Conservation (phyloP, 78 protist species). For the Dictyostelium firmibasis region DNA sequence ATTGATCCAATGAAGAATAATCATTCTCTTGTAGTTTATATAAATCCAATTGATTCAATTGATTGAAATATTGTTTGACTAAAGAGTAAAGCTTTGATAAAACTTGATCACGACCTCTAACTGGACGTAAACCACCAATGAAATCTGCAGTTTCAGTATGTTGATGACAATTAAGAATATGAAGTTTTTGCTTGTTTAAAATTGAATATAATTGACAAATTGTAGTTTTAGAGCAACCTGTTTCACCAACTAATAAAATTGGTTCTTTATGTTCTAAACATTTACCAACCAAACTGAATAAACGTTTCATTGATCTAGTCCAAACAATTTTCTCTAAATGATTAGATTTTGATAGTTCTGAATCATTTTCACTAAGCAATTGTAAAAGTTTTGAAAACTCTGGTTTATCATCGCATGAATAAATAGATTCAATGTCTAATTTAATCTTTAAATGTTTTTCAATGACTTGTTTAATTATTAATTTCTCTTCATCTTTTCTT, state of each 20-base stretch:
- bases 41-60: not conserved
- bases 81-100: not conserved
- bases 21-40: not conserved
- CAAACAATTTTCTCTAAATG: conserved; percentile 89
- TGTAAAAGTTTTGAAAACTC: conserved; percentile 41
- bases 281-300: conserved; percentile 89
- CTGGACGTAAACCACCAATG: conserved; percentile 97
- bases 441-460: conserved; percentile 82
- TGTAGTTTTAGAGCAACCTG: conserved; percentile 99
- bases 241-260: conserved; percentile 98
- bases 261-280: conserved; percentile 95
- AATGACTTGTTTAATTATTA: conserved; percentile 77
- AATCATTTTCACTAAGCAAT: not conserved
- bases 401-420: conserved; percentile 9
- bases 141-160: conserved; percentile 99
- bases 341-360: not conserved
- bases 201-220: conserved; percentile 91
- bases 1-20: not conserved
- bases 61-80: not conserved
- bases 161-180: conserved; percentile 98
- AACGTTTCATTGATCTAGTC: conserved; percentile 88
- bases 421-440: conserved; percentile 78
- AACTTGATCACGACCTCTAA: conserved; percentile 86
- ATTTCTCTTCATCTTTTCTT: conserved; percentile 91
- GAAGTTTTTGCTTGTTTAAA: conserved; percentile 59